phyloP scores from a whole-genome alignment of 768 basidiomycete genomes.

The Omphalotus guepiniiformis region DNA sequence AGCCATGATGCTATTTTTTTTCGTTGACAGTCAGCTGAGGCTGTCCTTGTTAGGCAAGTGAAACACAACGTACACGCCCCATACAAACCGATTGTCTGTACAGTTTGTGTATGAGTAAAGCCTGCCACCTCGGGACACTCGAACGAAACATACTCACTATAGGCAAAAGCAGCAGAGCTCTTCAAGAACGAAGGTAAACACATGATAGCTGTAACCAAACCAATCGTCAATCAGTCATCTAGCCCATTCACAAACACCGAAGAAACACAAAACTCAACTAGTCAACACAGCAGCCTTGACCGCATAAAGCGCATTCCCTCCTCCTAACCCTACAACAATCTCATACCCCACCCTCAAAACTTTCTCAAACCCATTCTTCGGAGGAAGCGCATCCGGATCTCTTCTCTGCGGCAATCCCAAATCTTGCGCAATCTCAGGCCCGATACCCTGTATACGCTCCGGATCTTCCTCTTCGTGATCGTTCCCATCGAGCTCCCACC shows the following conservation, averaged over 20 bases:
- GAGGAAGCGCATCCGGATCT: slow-evolving; percentile 75
- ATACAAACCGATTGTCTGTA: slow-evolving; percentile 59
- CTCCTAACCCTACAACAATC: slow-evolving; percentile 33
- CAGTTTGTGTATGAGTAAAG: not conserved
- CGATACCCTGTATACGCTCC: slow-evolving; percentile 30
- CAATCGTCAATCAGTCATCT: not conserved
- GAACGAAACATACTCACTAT: slow-evolving; percentile 35
- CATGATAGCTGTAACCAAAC: slow-evolving; percentile 40
- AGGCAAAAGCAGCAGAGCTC: slow-evolving; percentile 53
- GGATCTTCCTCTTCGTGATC: slow-evolving; percentile 69
- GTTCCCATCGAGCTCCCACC: slow-evolving; percentile 41
- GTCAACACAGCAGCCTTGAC: slow-evolving; percentile 68
- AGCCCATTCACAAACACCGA: not conserved
- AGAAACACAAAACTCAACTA: slow-evolving; percentile 27
- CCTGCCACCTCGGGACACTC: not conserved
- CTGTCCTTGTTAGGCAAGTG: not conserved
- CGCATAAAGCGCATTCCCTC: slow-evolving; percentile 65
- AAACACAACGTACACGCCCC: slow-evolving; percentile 56
- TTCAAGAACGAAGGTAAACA: slow-evolving; percentile 56
- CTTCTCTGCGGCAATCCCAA: slow-evolving; percentile 53
- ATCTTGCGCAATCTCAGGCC: slow-evolving; percentile 38
- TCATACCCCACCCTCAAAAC: slow-evolving; percentile 44
- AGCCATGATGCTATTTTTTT: slow-evolving; percentile 56
- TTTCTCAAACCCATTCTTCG: slow-evolving; percentile 52
- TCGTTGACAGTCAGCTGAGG: slow-evolving; percentile 1